These are phyloP conservation scores for Cryptococcus depauperatus DNA, from an alignment of 1,284 basidiomycete species.

Conservation along the genomic window DNA sequence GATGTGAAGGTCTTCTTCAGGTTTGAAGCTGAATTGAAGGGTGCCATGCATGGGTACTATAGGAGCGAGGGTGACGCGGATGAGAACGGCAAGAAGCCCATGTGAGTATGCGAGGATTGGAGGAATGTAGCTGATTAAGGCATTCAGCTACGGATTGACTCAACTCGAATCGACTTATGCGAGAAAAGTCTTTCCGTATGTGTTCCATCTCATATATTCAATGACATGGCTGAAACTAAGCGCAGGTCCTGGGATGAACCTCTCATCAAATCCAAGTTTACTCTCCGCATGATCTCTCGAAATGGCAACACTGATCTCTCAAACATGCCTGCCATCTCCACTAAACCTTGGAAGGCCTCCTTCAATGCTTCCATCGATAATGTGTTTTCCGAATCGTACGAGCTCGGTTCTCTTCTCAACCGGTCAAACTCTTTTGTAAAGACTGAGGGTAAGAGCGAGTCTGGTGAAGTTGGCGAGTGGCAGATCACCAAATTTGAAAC, in stretches of 20 bases:
- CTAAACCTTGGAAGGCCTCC: constrained; percentile 45
- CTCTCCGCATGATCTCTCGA: constrained; percentile 73
- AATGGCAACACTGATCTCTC: constrained; percentile 56
- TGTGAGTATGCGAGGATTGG: constrained; percentile 20
- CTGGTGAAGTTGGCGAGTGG: constrained; percentile 49
- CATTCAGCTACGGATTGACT: constrained; percentile 59
- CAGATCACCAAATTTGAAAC: constrained; percentile 70
- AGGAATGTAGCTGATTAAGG: not conserved
- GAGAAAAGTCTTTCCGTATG: constrained; percentile 62
- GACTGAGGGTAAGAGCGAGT: constrained; percentile 44
- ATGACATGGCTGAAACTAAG: constrained; percentile 8
- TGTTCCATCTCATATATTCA: constrained; percentile 23
- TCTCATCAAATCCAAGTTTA: constrained; percentile 78
- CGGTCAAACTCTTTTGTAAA: constrained; percentile 25
- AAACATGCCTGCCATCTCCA: constrained; percentile 73
- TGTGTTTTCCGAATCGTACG: constrained; percentile 35
- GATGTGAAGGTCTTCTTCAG: constrained; percentile 49
- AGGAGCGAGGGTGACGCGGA: constrained; percentile 46
- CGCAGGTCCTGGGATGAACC: constrained; percentile 81
- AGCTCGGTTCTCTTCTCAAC: constrained; percentile 42
- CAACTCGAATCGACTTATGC: constrained; percentile 80
- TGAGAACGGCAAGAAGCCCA: constrained; percentile 46
- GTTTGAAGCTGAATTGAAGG: constrained; percentile 55
- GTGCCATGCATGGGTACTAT: constrained; percentile 54
- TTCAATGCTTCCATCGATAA: constrained; percentile 29